Base-by-base conservation (phyloP, 108 stramenopile genomes). In the Poteriospumella lacustris region DNA sequence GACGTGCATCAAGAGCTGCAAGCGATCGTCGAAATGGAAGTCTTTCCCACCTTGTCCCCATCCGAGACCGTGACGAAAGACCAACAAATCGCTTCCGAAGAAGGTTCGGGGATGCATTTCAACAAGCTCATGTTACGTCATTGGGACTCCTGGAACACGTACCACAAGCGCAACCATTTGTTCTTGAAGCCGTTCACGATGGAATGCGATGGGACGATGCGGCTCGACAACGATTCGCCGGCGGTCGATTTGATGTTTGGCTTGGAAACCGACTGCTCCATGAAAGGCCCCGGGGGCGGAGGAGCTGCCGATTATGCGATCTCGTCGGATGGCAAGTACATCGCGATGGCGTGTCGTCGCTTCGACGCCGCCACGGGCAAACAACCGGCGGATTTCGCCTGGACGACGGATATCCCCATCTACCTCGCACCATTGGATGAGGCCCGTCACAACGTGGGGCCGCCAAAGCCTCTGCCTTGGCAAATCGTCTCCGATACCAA, bases 351-450 rank as follows among this genome's bases (percentile, higher is more conserved):
- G 15, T 67, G 64, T 67, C 12, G 31, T 9, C 12, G 64, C 12
- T 40, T 41, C 19, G 64, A 67, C 12, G 40, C 12, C 12, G 47
- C 9, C 9, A 67, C 64, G 9, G 64, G 64, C 9, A 41, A 19
- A 41, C 64, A 67, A 67, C 39, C 39, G 19, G 15, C 9, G 19
- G 64, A 67, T 19, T 9, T 33, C 9, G 64, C 64, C 15, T 67
- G 64, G 64, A 67, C 39, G 9, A 67, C 64, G 15, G 64, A 67
- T 19, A 41, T 67, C 12, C 36, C 39, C 64, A 67, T 67, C 36
- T 67, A 40, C 19, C 40, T 41, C 9, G 36, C 39, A 12, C 15
- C 9, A 15, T 41, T 67, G 36, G 9, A 15, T 33, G 9, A 9
- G 36, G 31, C 19, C 19, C 12, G 31, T 15, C 64, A 9, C 40